Conservation (phyloP, 306 rosid genomes). For the Canavalia gladiata region DNA sequence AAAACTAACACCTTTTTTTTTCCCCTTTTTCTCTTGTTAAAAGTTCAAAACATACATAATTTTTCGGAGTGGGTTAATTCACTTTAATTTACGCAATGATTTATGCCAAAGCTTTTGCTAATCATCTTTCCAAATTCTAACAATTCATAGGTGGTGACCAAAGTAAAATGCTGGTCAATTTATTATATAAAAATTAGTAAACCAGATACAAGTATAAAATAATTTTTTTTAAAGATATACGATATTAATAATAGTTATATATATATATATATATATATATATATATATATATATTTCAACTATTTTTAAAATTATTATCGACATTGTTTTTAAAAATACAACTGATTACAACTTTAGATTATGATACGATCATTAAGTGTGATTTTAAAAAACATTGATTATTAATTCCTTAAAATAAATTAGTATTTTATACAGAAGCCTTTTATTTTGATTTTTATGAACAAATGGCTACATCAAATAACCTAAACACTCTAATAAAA, state of each 20-base stretch:
- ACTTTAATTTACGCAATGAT: conserved; percentile 29
- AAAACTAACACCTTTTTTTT: conserved; percentile 1
- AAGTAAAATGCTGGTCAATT: neutral
- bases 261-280: neutral
- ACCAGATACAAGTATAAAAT: neutral
- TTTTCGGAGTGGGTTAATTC: neutral
- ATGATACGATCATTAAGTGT: too few species aligned
- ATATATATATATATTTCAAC: too few species aligned
- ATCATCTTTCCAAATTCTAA: neutral
- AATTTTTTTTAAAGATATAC: neutral
- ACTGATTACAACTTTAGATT: too few species aligned
- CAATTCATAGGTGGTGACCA: neutral
- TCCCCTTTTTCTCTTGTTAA: neutral
- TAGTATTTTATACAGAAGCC: too few species aligned
- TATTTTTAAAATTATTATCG: too few species aligned
- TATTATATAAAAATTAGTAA: neutral
- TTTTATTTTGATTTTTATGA: too few species aligned
- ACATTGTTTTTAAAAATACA: too few species aligned
- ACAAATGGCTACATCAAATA: too few species aligned
- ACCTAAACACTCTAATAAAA: too few species aligned
- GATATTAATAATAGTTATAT: neutral
- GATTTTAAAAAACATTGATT: too few species aligned
- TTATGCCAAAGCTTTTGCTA: conserved; percentile 8
- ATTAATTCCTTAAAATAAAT: too few species aligned
- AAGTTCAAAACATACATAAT: conserved; percentile 1